A percentile compares a stretch with the other conserved stretches of the same genome.
phyloP scores from a whole-genome alignment of 805 yeast genomes.

The Lipomyces yamadae region DNA sequence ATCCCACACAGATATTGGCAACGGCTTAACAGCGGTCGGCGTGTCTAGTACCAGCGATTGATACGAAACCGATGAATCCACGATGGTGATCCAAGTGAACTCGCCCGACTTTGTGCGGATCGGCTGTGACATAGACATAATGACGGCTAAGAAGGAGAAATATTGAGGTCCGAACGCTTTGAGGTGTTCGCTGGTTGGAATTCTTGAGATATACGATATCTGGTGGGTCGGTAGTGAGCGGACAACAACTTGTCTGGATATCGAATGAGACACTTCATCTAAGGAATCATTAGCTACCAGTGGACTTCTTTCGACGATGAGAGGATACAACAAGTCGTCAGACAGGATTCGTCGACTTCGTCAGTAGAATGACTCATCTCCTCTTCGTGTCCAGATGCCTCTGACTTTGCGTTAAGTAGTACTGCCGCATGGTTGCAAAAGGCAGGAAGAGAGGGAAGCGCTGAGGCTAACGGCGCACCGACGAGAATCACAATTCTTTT shows the following conservation, averaged over 20 bases:
- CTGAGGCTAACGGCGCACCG: constrained; percentile 17
- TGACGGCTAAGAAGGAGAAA: constrained; percentile 21
- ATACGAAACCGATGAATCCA: constrained; percentile 20
- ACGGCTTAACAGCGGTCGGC: background rate
- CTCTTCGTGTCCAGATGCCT: too few relatives aligned
- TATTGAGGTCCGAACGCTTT: constrained; percentile 14
- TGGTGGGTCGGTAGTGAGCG: background rate
- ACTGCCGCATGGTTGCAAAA: background rate
- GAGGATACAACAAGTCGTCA: background rate
- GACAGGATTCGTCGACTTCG: background rate
- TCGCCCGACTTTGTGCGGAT: constrained; percentile 8
- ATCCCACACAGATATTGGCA: constrained; percentile 21
- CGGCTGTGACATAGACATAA: constrained; percentile 11
- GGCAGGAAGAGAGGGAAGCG: background rate
- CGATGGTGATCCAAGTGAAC: constrained; percentile 13
- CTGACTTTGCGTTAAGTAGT: background rate
- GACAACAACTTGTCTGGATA: background rate
- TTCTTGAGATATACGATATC: constrained; percentile 15
- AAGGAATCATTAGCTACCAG: background rate
- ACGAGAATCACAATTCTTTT: constrained; percentile 12
- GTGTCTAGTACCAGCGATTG: background rate
- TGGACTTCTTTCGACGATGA: background rate
- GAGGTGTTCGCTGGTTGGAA: constrained; percentile 16
- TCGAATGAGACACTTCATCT: background rate
- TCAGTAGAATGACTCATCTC: background rate